Evolutionary conservation across 768 basidiomycete genomes (phyloP).

Genomic region (Termitomyces sp.): DNA sequence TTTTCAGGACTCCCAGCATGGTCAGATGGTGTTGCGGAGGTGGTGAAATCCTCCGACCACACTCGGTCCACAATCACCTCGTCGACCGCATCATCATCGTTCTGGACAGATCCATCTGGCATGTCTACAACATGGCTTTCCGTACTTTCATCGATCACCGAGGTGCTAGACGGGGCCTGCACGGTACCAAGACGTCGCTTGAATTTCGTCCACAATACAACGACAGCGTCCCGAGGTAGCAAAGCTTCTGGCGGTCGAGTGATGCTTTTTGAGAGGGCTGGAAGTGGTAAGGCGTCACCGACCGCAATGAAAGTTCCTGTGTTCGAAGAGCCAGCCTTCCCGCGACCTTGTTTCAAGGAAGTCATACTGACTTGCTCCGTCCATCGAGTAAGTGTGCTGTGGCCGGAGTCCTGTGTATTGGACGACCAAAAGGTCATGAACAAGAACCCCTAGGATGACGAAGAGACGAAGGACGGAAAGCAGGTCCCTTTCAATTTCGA

Average conservation of each 20-base stretch:
- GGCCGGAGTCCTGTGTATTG: constrained; percentile 5
- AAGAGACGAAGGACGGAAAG: background rate
- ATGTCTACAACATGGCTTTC: constrained; percentile 32
- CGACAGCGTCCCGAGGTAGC: constrained; percentile 18
- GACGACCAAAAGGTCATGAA: constrained; percentile 17
- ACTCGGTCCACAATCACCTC: constrained; percentile 73
- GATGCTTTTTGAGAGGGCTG: constrained; percentile 29
- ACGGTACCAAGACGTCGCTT: constrained; percentile 51
- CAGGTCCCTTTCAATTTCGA: background rate
- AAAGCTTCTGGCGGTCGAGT: constrained; percentile 17
- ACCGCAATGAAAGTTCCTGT: constrained; percentile 20
- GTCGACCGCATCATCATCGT: constrained; percentile 45
- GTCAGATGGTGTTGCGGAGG: constrained; percentile 48
- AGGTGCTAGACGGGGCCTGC: constrained; percentile 52
- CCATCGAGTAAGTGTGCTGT: constrained; percentile 15
- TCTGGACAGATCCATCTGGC: constrained; percentile 11
- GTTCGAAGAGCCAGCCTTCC: constrained; percentile 10
- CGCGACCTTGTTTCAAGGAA: constrained; percentile 6
- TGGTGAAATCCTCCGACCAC: constrained; percentile 59
- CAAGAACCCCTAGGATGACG: background rate
- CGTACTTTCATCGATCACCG: constrained; percentile 43
- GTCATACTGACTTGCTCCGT: constrained; percentile 13
- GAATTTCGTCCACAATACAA: constrained; percentile 45
- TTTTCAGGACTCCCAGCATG: constrained; percentile 44
- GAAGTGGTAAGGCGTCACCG: constrained; percentile 34